Base-by-base conservation (phyloP, 1,284 basidiomycete species). In the Ganoderma multipileum region DNA sequence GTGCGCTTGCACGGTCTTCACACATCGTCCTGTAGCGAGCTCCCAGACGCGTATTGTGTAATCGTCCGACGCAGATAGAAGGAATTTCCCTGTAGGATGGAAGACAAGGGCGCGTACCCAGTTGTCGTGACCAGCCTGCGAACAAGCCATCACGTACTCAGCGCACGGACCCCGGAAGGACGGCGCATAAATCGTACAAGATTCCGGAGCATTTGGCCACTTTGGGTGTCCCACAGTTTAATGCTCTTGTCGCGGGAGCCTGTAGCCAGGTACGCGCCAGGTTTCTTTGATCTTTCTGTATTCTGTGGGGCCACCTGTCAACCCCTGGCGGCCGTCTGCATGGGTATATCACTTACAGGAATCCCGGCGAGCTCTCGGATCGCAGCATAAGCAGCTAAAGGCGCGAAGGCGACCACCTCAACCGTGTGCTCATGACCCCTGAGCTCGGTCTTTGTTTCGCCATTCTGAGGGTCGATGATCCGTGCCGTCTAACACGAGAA, bases 1-100 rank as follows among this genome's bases (percentile, higher is more conserved):
- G 76, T 93, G 92, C 2, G 91, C 91, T 64, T 93, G 90, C 36
- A 94, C 82, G 23, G 87, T 91, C 78, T 89, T 90, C 63, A 84
- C 81, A 73, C 90, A 90, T 44, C 92, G 85, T 14, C 91, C 89
- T 2, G 87, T 88, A 44, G 83, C 80, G 39, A 95, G 82, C 72
- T 94, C 93, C 93, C 92, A 94, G 0, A 93, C 83, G 55, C 91
- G 87, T 72, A 94, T 86, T 7, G 91, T 90, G 79, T 91, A 89
- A 82, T 95, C 93, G 79, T 95, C 92, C 1, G 89, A 89, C 0
- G 89, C 91, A 1, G 91, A 91, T 3, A 94, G 82, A 14, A 95
- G 84, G 77, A 86, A 87, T 76, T 91, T 91, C 52, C 92, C 92
- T n/a, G 83, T 83, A 0, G 91, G 91, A 75, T 92, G 91, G 80